Conservation (phyloP, 352 stramenopile genomes). For the Globisporangium yorkense region DNA sequence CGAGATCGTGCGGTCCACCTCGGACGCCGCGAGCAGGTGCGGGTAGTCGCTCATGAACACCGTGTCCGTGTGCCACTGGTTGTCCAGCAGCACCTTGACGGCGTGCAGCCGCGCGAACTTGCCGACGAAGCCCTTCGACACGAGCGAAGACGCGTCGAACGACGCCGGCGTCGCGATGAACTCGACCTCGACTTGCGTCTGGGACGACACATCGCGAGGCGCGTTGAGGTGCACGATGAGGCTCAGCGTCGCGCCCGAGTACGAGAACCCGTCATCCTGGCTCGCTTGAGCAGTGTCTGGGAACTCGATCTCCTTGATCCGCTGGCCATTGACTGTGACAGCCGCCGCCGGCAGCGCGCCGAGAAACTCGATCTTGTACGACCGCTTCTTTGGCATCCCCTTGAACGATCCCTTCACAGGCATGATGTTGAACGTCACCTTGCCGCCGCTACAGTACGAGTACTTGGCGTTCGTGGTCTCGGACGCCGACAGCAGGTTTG, state of each 20-base stretch:
- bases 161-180: conserved; percentile 11
- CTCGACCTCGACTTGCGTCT: conserved; percentile 6
- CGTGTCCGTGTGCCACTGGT: conserved; percentile 20
- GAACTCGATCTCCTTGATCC: conserved; percentile 11
- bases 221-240: conserved; percentile 15
- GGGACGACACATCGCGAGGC: not conserved
- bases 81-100: conserved; percentile 25
- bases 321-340: conserved; percentile 18
- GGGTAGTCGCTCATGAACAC: conserved; percentile 26
- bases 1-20: conserved; percentile 15
- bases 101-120: conserved; percentile 21
- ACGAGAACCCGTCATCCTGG: conserved; percentile 13
- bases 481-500: not conserved
- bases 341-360: conserved; percentile 11
- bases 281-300: not conserved
- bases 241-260: conserved; percentile 19
- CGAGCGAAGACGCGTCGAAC: conserved; percentile 7
- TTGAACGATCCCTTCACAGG: conserved; percentile 17
- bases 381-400: conserved; percentile 6
- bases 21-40: conserved; percentile 16
- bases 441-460: conserved; percentile 10
- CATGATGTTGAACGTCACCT: conserved; percentile 15
- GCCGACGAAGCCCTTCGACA: conserved; percentile 16
- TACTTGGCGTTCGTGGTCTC: not conserved
- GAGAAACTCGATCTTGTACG: conserved; percentile 21